Evolutionary conservation across 2,329 filamentous ascomycete genomes (phyloP).

Genomic region (Alternaria hordeiaustralica): DNA sequence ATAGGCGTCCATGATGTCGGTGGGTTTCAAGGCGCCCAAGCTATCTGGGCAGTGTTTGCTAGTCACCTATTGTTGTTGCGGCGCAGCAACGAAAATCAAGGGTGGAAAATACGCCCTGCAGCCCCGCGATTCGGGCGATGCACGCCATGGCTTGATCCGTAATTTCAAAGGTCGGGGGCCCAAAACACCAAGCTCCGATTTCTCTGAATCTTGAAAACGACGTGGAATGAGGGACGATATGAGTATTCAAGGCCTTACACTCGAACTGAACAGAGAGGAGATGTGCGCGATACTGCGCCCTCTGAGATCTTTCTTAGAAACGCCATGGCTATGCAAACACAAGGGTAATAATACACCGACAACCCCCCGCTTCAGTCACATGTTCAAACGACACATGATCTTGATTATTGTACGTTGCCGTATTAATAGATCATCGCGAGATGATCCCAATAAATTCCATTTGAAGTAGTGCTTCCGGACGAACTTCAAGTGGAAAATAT

Average conservation of each 20-base stretch:
- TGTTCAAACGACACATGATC: background rate
- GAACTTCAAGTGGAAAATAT: too few species aligned
- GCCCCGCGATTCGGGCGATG: background rate
- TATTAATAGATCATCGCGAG: too few species aligned
- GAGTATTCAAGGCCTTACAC: background rate
- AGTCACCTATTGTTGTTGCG: background rate
- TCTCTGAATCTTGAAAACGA: background rate
- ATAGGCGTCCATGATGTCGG: background rate
- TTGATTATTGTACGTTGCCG: too few species aligned
- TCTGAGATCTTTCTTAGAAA: background rate
- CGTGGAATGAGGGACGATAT: background rate
- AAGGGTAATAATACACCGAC: background rate
- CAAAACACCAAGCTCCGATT: background rate
- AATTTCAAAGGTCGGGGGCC: background rate
- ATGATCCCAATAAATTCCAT: too few species aligned
- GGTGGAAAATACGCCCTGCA: background rate
- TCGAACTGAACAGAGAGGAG: background rate
- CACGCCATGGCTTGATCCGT: background rate
- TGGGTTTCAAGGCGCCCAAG: background rate
- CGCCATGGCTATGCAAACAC: slow-evolving; percentile 23
- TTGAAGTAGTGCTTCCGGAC: too few species aligned
- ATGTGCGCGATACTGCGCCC: background rate
- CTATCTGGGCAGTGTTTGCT: background rate
- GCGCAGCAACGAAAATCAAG: background rate
- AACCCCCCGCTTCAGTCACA: background rate